A percentile compares a stretch with the other conserved stretches of the same genome.
These are phyloP conservation scores for Pythium phragmitis DNA, from an alignment of 352 stramenopile genomes.

Conservation along the genomic window DNA sequence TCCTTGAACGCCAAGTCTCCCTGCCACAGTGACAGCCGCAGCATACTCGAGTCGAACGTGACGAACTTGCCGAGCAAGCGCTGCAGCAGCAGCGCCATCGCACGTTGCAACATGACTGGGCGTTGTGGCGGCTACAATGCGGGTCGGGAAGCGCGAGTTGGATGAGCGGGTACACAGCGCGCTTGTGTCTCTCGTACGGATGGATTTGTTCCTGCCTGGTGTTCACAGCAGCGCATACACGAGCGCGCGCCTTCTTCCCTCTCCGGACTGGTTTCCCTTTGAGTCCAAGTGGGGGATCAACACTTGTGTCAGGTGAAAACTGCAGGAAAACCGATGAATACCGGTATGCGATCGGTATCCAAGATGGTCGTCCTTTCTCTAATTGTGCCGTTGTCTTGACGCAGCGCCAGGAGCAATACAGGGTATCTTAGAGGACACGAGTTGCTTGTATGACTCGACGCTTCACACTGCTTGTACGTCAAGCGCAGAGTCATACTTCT, in stretches of 20 bases:
- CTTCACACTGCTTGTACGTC: too few relatives aligned
- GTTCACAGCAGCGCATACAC: background rate
- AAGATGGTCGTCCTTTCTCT: background rate
- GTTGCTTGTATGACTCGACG: too few relatives aligned
- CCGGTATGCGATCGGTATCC: conserved; percentile 12
- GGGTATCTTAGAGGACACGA: too few relatives aligned
- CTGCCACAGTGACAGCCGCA: conserved; percentile 83
- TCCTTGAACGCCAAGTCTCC: conserved; percentile 84
- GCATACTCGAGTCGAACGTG: conserved; percentile 84
- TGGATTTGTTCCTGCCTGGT: background rate
- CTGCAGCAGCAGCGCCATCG: conserved; percentile 82
- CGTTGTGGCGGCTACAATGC: background rate
- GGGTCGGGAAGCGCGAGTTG: background rate
- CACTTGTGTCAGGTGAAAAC: conserved; percentile 8
- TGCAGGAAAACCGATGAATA: conserved; percentile 5
- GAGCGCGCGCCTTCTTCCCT: background rate
- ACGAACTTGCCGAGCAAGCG: conserved; percentile 87
- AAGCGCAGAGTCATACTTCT: too few relatives aligned
- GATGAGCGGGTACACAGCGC: background rate
- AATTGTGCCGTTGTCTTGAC: background rate
- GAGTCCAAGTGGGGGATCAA: conserved; percentile 19
- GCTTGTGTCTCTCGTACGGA: background rate
- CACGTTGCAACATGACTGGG: conserved; percentile 71
- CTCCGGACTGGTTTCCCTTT: conserved; percentile 21
- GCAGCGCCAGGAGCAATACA: too few relatives aligned